Conservation (phyloP, 768 basidiomycete species). For the Lactifluus echinatus region DNA sequence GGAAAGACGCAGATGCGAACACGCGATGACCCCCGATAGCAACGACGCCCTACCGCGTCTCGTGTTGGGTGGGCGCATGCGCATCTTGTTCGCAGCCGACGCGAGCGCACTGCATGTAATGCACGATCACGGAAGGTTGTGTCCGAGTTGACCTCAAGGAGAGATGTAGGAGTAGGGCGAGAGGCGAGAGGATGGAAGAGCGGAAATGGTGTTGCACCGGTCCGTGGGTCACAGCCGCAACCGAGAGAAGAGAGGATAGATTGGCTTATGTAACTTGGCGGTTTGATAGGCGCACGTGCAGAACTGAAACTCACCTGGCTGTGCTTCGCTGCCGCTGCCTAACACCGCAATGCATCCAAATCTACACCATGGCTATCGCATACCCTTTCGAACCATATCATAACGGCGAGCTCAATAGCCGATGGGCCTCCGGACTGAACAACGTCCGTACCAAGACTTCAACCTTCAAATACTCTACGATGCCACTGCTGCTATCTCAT, state of each 20-base stretch:
- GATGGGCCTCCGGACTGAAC: constrained; percentile 1
- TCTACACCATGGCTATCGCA: neutral
- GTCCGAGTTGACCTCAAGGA: too few species aligned
- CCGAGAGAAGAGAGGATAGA: neutral
- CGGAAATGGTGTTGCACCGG: constrained; percentile 7
- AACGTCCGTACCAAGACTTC: neutral
- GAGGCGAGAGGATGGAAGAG: neutral
- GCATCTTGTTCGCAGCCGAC: too few species aligned
- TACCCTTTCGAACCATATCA: neutral
- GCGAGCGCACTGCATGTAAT: neutral
- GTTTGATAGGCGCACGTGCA: constrained; percentile 5
- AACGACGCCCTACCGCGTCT: neutral
- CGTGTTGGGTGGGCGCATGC: too few species aligned
- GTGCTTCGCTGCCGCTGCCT: neutral
- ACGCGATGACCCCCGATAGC: neutral
- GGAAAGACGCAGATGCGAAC: neutral
- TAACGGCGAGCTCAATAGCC: constrained; percentile 5
- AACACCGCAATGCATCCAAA: constrained; percentile 3
- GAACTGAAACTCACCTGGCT: neutral
- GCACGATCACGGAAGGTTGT: too few species aligned
- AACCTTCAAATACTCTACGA: constrained; percentile 14
- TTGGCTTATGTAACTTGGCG: neutral
- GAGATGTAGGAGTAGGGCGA: neutral
- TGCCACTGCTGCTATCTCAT: neutral
- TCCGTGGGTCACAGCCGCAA: constrained; percentile 13